phyloP scores from a whole-genome alignment of 2,329 filamentous ascomycete species.

The Rhynchosporium agropyri region DNA sequence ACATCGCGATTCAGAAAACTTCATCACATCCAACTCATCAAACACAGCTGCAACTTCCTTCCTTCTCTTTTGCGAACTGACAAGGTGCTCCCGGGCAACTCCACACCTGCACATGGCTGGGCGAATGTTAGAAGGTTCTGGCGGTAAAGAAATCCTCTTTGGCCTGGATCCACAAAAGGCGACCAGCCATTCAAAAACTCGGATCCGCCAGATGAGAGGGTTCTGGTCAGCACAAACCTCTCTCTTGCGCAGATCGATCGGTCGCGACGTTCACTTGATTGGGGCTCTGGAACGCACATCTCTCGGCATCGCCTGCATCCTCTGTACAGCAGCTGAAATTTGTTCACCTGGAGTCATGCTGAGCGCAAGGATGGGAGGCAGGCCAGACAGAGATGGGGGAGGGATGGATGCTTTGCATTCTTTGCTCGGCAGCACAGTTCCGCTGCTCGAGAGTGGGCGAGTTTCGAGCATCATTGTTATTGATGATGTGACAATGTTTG shows the following conservation, averaged over 20 bases:
- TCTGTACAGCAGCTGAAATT: slow-evolving; percentile 14
- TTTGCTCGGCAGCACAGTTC: slow-evolving; percentile 14
- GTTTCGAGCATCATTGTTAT: neutral
- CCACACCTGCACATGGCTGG: neutral
- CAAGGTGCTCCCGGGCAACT: neutral
- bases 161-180: slow-evolving; percentile 22
- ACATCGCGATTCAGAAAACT: neutral
- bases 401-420: neutral
- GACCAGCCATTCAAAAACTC: slow-evolving; percentile 21
- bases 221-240: slow-evolving; percentile 19
- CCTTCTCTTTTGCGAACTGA: neutral
- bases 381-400: neutral
- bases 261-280: slow-evolving; percentile 22
- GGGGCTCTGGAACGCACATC: slow-evolving; percentile 23
- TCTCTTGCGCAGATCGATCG: slow-evolving; percentile 22
- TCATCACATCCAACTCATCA: neutral
- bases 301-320: slow-evolving; percentile 16
- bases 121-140: neutral
- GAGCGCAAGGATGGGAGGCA: slow-evolving; percentile 14
- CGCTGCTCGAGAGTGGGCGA: slow-evolving; percentile 19
- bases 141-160: slow-evolving; percentile 11
- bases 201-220: slow-evolving; percentile 3
- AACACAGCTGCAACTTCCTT: neutral
- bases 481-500: neutral
- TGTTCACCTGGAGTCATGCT: slow-evolving; percentile 21